Evolutionary conservation across 129 eudicot species (phyloP), one percentile per base, ranked within the genome.

Genomic region (Saussurea involucrata): DNA sequence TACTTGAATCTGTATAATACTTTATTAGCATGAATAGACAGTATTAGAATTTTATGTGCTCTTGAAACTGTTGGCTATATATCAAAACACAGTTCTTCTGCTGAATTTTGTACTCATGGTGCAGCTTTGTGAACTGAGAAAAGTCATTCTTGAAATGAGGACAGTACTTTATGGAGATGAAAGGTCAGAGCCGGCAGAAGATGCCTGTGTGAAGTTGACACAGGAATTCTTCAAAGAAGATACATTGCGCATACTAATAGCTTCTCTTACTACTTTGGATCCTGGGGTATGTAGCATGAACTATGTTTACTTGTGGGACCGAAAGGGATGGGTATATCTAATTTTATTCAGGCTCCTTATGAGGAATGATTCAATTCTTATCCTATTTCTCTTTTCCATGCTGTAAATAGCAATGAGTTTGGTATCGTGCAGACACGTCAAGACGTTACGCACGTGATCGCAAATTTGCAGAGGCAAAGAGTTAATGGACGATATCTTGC

Each of bases 391-490:
- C 25, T 42, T 66, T 57, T 75, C 68, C 34, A 78, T 66, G 63
- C 69, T 74, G 40, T 75, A 65, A 65, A 76, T 68, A 80, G 76
- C 76, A 82, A 78, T 70, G 82, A 78, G 75, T 78, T 71, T 75
- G 63, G 80, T 66, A 69, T 79, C 66, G 33, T 80, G 81, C 87
- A 86, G 90, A 80, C 76, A 22, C 87, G 85, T 73, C 87, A 86
- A 86, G 87, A 86, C 80, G 71, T 78, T 32, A 86, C 85, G 20
- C 84, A 80, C 69, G 90, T 86, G 63, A 65, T 86, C 32, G 85
- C 87, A 11, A 86, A 80, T 77, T 73, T 86, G 71, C 87, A 80
- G 65, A 86, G 71, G 65, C 90, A 86, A 53, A 79, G 81, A n/a
- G 81, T 81, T 46, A 83, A 83, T 76, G 83, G 87, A 53, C 72